Evolutionary conservation across 2,329 filamentous ascomycete genomes (phyloP).

Genomic region (Fusarium setosum): DNA sequence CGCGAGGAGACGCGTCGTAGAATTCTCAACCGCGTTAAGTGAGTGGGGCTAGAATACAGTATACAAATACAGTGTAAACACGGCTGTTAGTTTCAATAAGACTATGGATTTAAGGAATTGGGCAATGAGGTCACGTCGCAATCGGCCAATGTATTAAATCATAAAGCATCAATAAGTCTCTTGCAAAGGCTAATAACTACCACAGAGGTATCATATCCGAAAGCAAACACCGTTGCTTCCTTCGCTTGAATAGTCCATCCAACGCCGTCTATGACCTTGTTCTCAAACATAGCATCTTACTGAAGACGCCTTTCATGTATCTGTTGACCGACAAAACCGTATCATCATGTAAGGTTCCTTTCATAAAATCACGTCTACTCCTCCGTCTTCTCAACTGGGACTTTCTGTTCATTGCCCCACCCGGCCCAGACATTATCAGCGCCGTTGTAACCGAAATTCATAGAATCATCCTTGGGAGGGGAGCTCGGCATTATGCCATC

Average conservation of each 20-base stretch:
- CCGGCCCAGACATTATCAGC: constrained; percentile 44
- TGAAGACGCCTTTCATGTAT: constrained; percentile 22
- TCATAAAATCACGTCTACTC: constrained; percentile 27
- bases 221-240: constrained; percentile 22
- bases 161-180: background rate
- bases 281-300: constrained; percentile 20
- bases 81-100: background rate
- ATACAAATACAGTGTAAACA: background rate
- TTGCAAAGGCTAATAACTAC: constrained; percentile 11
- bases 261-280: constrained; percentile 32
- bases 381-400: constrained; percentile 22
- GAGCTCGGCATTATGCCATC: constrained; percentile 62
- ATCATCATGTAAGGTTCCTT: constrained; percentile 15
- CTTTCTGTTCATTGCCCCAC: constrained; percentile 42
- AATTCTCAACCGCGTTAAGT: constrained; percentile 38
- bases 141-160: background rate
- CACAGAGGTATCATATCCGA: constrained; percentile 29
- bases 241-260: background rate
- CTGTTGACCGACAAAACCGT: constrained; percentile 34
- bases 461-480: constrained; percentile 50
- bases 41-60: background rate
- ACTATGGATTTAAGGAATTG: too few species aligned
- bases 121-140: background rate
- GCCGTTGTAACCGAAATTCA: constrained; percentile 47
- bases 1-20: constrained; percentile 35